Evolutionary conservation across 805 yeast genomes (phyloP).

Genomic region (Yamadazyma sp.): DNA sequence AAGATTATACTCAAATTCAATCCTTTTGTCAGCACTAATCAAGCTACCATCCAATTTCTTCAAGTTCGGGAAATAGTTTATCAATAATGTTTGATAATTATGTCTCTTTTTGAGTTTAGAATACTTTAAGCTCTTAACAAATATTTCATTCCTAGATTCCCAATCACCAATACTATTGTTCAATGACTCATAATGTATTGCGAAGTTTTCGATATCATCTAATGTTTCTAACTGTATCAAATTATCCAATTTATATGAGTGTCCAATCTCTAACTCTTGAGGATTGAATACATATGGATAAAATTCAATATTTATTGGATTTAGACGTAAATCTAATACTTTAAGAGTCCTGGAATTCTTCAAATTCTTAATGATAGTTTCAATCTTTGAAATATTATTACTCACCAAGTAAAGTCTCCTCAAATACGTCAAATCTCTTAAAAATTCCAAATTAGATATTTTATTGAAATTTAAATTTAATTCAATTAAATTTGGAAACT

Average conservation of each 20-base stretch:
- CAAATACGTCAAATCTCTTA: constrained; percentile 33
- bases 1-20: constrained; percentile 9
- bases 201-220: constrained; percentile 53
- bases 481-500: constrained; percentile 47
- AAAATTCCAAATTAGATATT: constrained; percentile 30
- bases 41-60: constrained; percentile 36
- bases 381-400: constrained; percentile 38
- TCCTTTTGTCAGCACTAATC: constrained; percentile 10
- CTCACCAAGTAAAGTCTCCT: constrained; percentile 43
- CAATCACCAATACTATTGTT: constrained; percentile 30
- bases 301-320: constrained; percentile 44
- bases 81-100: constrained; percentile 32
- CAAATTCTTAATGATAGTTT: constrained; percentile 28
- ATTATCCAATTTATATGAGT: constrained; percentile 12
- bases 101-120: constrained; percentile 20
- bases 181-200: constrained; percentile 43
- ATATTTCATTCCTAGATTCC: constrained; percentile 35
- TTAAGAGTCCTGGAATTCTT: constrained; percentile 30
- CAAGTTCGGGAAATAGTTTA: constrained; percentile 31
- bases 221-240: constrained; percentile 43
- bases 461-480: constrained; percentile 51
- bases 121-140: constrained; percentile 21
- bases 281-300: constrained; percentile 56
- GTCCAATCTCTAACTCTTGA: constrained; percentile 28
- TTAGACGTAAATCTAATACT: constrained; percentile 47